These are phyloP conservation scores for Corylus heterophylla DNA, from an alignment of 306 rosid genomes.

Conservation along the genomic window DNA sequence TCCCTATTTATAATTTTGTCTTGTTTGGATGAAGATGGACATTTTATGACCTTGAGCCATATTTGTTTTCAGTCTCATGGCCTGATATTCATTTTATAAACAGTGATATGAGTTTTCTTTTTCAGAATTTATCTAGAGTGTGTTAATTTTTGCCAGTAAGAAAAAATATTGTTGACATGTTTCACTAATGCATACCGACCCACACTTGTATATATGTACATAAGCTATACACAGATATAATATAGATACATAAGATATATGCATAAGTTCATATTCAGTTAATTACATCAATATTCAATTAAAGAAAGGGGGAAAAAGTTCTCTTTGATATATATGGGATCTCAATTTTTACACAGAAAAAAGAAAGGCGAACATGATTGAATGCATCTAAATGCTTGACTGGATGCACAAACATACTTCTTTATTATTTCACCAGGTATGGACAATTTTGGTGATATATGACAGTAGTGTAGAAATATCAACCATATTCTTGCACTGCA, in stretches of 20 bases:
- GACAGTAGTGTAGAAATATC: background rate
- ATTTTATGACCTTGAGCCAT: background rate
- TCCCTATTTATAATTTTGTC: constrained; percentile 7
- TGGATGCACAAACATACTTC: background rate
- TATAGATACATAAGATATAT: too few relatives aligned
- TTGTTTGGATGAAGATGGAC: background rate
- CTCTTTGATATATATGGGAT: background rate
- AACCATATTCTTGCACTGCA: background rate
- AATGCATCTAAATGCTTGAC: background rate
- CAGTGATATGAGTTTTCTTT: background rate
- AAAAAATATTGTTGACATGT: background rate
- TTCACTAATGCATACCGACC: background rate
- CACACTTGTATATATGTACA: background rate
- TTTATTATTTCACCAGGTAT: background rate
- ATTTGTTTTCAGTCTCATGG: background rate
- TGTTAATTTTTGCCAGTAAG: background rate
- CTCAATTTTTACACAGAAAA: background rate
- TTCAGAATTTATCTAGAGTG: background rate
- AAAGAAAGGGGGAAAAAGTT: background rate
- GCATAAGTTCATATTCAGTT: background rate
- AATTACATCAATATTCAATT: background rate
- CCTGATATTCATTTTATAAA: background rate
- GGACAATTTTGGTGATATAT: background rate
- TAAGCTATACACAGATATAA: background rate
- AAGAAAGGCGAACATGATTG: background rate